Base-by-base conservation (phyloP, 192 early-diverging fungal species). In the Coemansia nantahalensis region DNA sequence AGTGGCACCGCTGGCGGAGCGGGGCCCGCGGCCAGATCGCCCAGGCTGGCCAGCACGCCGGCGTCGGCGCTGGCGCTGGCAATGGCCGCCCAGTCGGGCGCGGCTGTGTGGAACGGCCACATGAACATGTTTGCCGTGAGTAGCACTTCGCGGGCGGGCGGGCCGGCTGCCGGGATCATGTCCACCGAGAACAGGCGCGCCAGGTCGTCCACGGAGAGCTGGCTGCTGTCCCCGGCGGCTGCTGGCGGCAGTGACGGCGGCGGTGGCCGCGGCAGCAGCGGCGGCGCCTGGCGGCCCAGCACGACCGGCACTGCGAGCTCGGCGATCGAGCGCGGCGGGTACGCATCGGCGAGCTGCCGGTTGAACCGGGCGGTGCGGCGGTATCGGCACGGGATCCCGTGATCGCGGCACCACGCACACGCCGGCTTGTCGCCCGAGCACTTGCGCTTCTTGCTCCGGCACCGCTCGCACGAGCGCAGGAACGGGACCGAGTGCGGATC, bases 401-500 rank as follows among this genome's bases (percentile, higher is more conserved):
- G 73, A 16, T 43, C 47, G 33, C 48, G 45, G 50, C 76, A 78
- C 61, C 65, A 70, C 11, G 64, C 57, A 13, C 76, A 78, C 18
- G 68, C 61, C 3, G 76, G 76, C 39, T 59, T 61, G 2, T 71
- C 64, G 30, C 76, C 68, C 3, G 59, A 56, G 50, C 76, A 78
- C 56, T 63, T 67, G 46, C 67, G 65, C 60, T 78, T 78, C 45
- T 73, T 71, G 23, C 64, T 59, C 5, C 76, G 51, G 26, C 76
- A 78, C 19, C 68, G 56, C 63, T 78, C 76, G 47, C 76, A 78
- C 7, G 76, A 68, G 39, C 52, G 65, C 47, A 76, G 50, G 40
- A 76, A 76, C 23, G 73, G 73, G 32, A 76, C 62, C 5, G 65
- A 50, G 32, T 50, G 36, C 5, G 70, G 70, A 62, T 74, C 70